Conservation (phyloP, 441 rosid species). For the Rhodomyrtus psidioides region DNA sequence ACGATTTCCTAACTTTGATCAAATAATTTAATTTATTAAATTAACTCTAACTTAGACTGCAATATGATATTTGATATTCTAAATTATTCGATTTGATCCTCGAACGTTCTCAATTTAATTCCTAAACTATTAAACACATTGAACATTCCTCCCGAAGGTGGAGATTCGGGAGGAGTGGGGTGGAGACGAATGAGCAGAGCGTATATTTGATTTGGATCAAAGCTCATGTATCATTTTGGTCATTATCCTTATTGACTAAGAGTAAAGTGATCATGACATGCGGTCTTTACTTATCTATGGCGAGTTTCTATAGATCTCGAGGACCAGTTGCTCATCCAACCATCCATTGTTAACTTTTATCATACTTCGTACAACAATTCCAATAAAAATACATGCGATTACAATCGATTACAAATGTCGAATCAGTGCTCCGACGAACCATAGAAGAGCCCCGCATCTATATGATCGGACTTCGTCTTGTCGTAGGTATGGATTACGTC, state of each 20-base stretch:
- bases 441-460: background rate
- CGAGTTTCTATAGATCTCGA: background rate
- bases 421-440: background rate
- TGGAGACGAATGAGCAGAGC: no score
- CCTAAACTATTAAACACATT: no score
- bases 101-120: no score
- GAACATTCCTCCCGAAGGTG: no score
- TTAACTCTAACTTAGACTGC: no score
- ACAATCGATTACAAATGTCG: rapidly evolving
- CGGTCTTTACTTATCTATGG: background rate
- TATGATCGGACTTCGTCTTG: background rate
- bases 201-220: no score
- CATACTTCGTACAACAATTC: background rate
- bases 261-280: background rate
- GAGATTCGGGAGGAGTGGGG: no score
- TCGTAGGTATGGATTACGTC: background rate
- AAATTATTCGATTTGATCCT: no score
- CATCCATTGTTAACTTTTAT: background rate
- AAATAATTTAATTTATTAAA: no score
- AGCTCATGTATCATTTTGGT: no score
- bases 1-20: no score
- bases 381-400: background rate
- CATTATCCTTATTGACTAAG: background rate
- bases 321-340: background rate
- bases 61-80: no score